Evolutionary conservation across 1,139 yeast genomes (phyloP).

Genomic region (Saccharomyces hybrid): DNA sequence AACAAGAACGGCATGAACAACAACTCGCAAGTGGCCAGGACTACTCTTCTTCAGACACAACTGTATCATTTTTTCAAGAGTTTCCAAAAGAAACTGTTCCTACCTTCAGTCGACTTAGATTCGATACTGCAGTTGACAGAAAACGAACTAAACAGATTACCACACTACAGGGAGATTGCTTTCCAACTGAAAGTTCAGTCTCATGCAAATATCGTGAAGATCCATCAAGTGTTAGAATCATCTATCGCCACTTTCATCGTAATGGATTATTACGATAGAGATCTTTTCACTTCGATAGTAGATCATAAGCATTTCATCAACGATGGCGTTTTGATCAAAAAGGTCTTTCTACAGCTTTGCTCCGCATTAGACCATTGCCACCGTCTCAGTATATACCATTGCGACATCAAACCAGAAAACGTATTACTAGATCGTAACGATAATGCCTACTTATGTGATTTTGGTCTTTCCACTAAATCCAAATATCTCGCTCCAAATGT

Average conservation of each 20-base stretch:
- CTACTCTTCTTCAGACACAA: constrained; percentile 24
- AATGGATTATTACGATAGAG: constrained; percentile 79
- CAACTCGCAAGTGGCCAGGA: constrained; percentile 21
- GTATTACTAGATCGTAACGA: constrained; percentile 58
- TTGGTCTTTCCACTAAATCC: constrained; percentile 70
- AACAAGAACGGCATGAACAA: constrained; percentile 24
- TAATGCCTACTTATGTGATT: constrained; percentile 65
- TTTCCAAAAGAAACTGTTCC: constrained; percentile 20
- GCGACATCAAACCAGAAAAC: constrained; percentile 90
- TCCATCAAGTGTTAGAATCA: constrained; percentile 62
- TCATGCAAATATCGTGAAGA: constrained; percentile 71
- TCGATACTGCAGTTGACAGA: constrained; percentile 21
- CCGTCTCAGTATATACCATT: constrained; percentile 61
- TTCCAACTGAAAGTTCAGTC: constrained; percentile 66
- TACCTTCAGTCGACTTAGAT: constrained; percentile 29
- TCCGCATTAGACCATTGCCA: constrained; percentile 70
- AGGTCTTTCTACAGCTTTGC: constrained; percentile 66
- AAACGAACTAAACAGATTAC: constrained; percentile 22
- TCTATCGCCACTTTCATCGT: constrained; percentile 55
- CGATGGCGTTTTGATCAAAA: constrained; percentile 44
- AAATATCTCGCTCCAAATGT: constrained; percentile 57
- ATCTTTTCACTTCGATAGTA: constrained; percentile 72
- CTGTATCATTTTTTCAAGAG: constrained; percentile 25
- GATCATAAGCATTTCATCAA: constrained; percentile 41
- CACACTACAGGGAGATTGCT: constrained; percentile 51